These are phyloP conservation scores for Colletotrichum paranaense DNA, from an alignment of 2,329 filamentous ascomycete genomes.

Conservation along the genomic window DNA sequence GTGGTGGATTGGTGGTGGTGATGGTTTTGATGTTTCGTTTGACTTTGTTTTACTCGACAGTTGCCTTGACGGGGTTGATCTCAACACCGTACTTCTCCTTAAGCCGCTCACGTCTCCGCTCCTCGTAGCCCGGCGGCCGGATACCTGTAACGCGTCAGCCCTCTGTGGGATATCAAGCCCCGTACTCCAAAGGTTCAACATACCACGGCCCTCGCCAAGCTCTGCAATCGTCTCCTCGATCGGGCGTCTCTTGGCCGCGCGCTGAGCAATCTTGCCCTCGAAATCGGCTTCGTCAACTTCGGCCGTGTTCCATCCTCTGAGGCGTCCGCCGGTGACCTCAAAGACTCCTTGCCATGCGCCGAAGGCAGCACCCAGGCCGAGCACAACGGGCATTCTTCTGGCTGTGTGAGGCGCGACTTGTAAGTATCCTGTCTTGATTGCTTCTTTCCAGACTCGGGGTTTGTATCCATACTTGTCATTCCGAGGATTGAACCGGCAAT, in stretches of 20 bases:
- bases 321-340: slow-evolving; percentile 75
- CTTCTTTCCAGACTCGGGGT: slow-evolving; percentile 3
- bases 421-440: slow-evolving; percentile 13
- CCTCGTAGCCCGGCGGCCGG: slow-evolving; percentile 82
- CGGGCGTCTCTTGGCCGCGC: slow-evolving; percentile 79
- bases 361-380: slow-evolving; percentile 73
- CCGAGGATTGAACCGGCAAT: slow-evolving; percentile 79
- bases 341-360: slow-evolving; percentile 71
- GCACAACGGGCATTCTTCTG: slow-evolving; percentile 72
- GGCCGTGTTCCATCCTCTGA: slow-evolving; percentile 52
- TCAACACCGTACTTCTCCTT: slow-evolving; percentile 91
- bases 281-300: slow-evolving; percentile 75
- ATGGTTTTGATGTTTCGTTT: slow-evolving; percentile 9
- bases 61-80: slow-evolving; percentile 73
- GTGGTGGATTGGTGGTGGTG: background rate
- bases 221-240: slow-evolving; percentile 83
- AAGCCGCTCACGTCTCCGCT: slow-evolving; percentile 83
- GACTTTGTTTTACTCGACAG: slow-evolving; percentile 50
- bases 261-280: slow-evolving; percentile 78
- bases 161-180: background rate
- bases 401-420: slow-evolving; percentile 39
- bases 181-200: slow-evolving; percentile 38
- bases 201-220: slow-evolving; percentile 90
- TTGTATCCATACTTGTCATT: slow-evolving; percentile 70
- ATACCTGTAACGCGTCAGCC: slow-evolving; percentile 68